Percentiles rank a stretch among this genome's conserved stretches.
phyloP scores from a whole-genome alignment of 2,329 filamentous ascomycete genomes.

The Trichoderma semiorbis region DNA sequence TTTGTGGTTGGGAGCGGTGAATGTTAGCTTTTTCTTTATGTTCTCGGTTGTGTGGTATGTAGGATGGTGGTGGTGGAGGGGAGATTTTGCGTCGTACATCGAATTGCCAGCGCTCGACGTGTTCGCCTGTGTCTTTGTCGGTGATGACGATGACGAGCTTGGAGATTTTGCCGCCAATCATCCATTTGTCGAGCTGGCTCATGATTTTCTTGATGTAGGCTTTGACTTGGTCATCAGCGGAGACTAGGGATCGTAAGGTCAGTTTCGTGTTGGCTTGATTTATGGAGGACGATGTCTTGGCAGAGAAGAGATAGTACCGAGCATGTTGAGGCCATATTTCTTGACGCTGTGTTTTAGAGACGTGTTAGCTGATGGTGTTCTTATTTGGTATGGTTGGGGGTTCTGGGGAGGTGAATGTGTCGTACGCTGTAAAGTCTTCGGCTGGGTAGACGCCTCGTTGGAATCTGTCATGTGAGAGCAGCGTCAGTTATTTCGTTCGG shows the following conservation, averaged over 20 bases:
- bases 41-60: not conserved
- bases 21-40: not conserved
- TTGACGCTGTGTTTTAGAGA: slow-evolving; percentile 59
- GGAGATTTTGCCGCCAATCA: slow-evolving; percentile 93
- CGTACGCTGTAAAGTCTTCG: slow-evolving; percentile 91
- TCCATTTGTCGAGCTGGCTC: slow-evolving; percentile 96
- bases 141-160: slow-evolving; percentile 97
- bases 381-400: not conserved
- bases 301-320: slow-evolving; percentile 48
- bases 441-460: slow-evolving; percentile 84
- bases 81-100: slow-evolving; percentile 56
- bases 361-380: not conserved
- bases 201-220: slow-evolving; percentile 99
- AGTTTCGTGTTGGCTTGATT: too few relatives aligned
- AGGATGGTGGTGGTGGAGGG: not conserved
- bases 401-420: slow-evolving; percentile 41
- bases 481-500: not conserved
- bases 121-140: slow-evolving; percentile 92
- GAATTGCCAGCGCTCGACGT: slow-evolving; percentile 97
- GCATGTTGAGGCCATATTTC: slow-evolving; percentile 99
- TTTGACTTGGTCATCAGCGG: slow-evolving; percentile 95
- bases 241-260: slow-evolving; percentile 54
- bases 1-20: not conserved
- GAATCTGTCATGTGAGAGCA: slow-evolving; percentile 55
- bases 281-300: not conserved